These are phyloP conservation scores for Floccularia luteovirens DNA, from an alignment of 768 basidiomycete genomes.

Conservation along the genomic window DNA sequence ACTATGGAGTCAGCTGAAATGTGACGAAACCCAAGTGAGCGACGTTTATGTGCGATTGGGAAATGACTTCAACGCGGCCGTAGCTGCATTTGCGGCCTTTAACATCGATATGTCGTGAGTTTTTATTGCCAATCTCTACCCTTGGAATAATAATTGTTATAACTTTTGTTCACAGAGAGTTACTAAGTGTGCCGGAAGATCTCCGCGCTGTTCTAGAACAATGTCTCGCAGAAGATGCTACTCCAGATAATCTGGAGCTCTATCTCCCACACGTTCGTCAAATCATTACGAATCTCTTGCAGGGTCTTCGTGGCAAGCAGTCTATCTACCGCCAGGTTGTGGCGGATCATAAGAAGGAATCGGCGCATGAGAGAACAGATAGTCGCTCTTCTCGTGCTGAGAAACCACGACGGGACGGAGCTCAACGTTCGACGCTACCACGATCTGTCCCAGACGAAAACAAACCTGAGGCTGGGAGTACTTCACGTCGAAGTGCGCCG, in stretches of 20 bases:
- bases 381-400: conserved; percentile 50
- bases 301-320: conserved; percentile 91
- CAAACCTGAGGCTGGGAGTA: conserved; percentile 25
- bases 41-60: conserved; percentile 95
- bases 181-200: conserved; percentile 82
- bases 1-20: conserved; percentile 68
- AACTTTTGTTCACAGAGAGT: conserved; percentile 50
- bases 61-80: conserved; percentile 94
- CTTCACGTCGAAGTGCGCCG: conserved; percentile 29
- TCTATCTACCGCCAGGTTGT: conserved; percentile 75
- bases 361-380: conserved; percentile 44
- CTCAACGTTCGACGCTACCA: conserved; percentile 42
- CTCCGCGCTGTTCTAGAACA: conserved; percentile 84
- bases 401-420: conserved; percentile 32
- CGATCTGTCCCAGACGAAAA: conserved; percentile 32
- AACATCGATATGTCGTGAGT: conserved; percentile 90
- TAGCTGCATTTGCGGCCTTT: conserved; percentile 78
- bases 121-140: conserved; percentile 6
- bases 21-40: conserved; percentile 79
- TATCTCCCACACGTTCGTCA: conserved; percentile 87
- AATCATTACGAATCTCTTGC: conserved; percentile 89
- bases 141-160: conserved; percentile 1
- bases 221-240: conserved; percentile 88
- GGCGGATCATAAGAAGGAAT: conserved; percentile 46
- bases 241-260: conserved; percentile 72